phyloP scores from a whole-genome alignment of 352 stramenopile genomes.

The Phytophthora fragariae region DNA sequence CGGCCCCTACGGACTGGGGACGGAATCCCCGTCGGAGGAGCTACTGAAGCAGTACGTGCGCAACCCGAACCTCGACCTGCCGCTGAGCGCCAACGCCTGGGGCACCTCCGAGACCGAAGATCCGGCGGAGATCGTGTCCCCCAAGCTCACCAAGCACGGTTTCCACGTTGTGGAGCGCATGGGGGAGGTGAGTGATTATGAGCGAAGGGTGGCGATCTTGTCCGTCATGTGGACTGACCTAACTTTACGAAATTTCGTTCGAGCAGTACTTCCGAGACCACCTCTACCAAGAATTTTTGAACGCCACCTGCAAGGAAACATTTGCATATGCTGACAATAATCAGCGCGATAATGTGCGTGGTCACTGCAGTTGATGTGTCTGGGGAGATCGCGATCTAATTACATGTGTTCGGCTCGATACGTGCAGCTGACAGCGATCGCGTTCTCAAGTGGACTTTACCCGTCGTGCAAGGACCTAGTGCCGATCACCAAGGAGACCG shows the following conservation, averaged over 20 bases:
- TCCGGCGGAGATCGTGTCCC: slow-evolving; percentile 65
- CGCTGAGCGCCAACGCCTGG: slow-evolving; percentile 63
- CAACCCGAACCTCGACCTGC: slow-evolving; percentile 66
- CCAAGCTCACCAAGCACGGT: slow-evolving; percentile 85
- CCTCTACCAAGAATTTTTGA: slow-evolving; percentile 69
- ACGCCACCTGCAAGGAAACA: slow-evolving; percentile 58
- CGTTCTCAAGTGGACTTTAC: slow-evolving; percentile 66
- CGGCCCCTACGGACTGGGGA: slow-evolving; percentile 75
- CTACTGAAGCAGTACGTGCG: slow-evolving; percentile 67
- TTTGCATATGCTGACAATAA: slow-evolving; percentile 81
- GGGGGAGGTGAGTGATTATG: slow-evolving; percentile 52
- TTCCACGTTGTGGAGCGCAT: slow-evolving; percentile 69
- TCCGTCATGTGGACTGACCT: slow-evolving; percentile 13
- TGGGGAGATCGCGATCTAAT: not conserved
- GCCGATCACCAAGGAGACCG: slow-evolving; percentile 63
- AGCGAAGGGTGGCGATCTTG: not conserved
- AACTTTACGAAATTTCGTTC: slow-evolving; percentile 20
- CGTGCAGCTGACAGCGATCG: slow-evolving; percentile 62
- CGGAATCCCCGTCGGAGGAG: slow-evolving; percentile 52
- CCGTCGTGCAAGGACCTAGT: slow-evolving; percentile 60
- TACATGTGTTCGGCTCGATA: not conserved
- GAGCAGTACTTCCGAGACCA: slow-evolving; percentile 75
- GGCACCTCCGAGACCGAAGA: slow-evolving; percentile 76
- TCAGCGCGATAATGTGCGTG: slow-evolving; percentile 72
- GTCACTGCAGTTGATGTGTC: not conserved